Evolutionary conservation across 495 filamentous ascomycete genomes (phyloP).

Genomic region (Geopyxis carbonaria): DNA sequence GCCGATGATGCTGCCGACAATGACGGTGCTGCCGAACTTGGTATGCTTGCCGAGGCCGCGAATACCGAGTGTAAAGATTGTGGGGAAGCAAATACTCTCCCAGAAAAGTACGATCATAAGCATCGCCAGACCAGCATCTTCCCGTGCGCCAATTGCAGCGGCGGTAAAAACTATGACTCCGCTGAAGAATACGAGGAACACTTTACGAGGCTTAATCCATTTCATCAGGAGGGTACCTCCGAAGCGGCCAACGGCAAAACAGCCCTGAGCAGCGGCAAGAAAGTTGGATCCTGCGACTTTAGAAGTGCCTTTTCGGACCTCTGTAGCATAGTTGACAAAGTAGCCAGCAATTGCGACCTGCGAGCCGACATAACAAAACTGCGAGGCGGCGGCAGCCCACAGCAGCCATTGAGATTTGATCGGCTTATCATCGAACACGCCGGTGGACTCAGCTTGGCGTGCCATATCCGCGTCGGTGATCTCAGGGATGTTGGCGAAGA

Average conservation of each 20-base stretch:
- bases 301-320: conserved; percentile 28
- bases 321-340: conserved; percentile 42
- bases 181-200: conserved; percentile 31
- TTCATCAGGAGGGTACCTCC: conserved; percentile 35
- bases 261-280: conserved; percentile 47
- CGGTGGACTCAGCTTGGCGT: conserved; percentile 34
- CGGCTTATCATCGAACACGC: conserved; percentile 33
- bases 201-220: conserved; percentile 34
- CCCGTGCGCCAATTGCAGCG: conserved; percentile 22
- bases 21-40: conserved; percentile 39
- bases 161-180: conserved; percentile 26
- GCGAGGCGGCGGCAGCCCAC: conserved; percentile 45
- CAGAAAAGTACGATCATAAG: conserved; percentile 43
- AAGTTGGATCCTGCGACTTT: conserved; percentile 34
- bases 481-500: conserved; percentile 33
- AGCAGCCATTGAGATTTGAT: conserved; percentile 38
- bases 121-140: conserved; percentile 36
- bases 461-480: conserved; percentile 42
- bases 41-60: conserved; percentile 42
- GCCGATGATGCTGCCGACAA: conserved; percentile 41
- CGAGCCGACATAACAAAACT: conserved; percentile 58
- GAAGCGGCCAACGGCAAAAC: conserved; percentile 49
- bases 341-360: conserved; percentile 55
- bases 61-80: conserved; percentile 45
- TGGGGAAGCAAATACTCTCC: conserved; percentile 45